A percentile compares a stretch with the other conserved stretches of the same genome.
These are phyloP conservation scores for Phlebiopsis flavidoalba DNA, from an alignment of 768 basidiomycete genomes.

Conservation along the genomic window DNA sequence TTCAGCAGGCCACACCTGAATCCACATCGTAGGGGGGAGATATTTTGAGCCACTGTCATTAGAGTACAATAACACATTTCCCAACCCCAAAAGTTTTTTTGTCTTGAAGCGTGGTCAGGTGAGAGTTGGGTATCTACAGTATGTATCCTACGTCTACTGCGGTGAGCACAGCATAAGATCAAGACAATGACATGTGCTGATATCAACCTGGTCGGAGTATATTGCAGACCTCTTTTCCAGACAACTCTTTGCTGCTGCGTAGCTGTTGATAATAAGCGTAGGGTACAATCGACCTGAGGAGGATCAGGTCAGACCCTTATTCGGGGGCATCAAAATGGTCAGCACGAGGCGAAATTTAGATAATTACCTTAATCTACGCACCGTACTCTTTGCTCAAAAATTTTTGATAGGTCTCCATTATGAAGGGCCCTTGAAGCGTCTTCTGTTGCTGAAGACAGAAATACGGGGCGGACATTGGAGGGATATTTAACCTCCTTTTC, in stretches of 20 bases:
- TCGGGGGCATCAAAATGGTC: background rate
- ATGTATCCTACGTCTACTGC: background rate
- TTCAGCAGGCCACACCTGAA: background rate
- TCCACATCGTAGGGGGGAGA: background rate
- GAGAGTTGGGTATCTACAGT: background rate
- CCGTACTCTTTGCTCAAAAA: constrained; percentile 5
- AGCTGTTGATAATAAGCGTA: constrained; percentile 3
- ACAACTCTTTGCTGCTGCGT: constrained; percentile 1
- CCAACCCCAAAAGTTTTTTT: too few relatives aligned
- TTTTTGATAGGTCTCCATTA: constrained; percentile 1
- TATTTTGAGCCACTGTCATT: constrained; percentile 1
- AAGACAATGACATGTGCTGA: background rate
- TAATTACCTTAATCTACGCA: background rate
- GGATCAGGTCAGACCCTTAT: constrained; percentile 13
- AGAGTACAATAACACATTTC: too few relatives aligned
- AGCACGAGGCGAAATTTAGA: background rate
- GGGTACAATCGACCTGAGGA: constrained; percentile 10
- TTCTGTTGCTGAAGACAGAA: too few relatives aligned
- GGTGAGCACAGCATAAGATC: too few relatives aligned
- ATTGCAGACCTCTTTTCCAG: constrained; percentile 8
- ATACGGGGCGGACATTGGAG: too few relatives aligned
- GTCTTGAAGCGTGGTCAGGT: background rate
- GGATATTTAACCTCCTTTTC: too few relatives aligned
- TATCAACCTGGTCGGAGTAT: constrained; percentile 10
- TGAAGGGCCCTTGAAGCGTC: background rate